Conservation (phyloP, 1,284 basidiomycete species). For the Naganishia sp. region DNA sequence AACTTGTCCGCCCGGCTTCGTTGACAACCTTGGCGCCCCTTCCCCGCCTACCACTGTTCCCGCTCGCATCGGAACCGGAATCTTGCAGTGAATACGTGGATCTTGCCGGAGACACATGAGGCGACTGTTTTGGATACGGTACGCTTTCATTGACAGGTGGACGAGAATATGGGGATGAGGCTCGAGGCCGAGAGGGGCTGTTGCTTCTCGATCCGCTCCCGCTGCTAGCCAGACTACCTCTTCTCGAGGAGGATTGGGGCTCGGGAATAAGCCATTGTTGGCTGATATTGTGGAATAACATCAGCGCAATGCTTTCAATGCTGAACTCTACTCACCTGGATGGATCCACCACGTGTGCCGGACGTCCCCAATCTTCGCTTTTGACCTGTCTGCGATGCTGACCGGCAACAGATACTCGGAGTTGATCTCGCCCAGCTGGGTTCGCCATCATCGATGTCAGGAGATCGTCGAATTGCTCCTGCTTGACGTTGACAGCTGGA, state of each 20-base stretch:
- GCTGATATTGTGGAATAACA: background rate
- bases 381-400: slow-evolving; percentile 35
- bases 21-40: background rate
- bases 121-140: slow-evolving; percentile 22
- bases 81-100: slow-evolving; percentile 16
- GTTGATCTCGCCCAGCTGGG: background rate
- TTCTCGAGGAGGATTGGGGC: slow-evolving; percentile 17
- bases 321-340: slow-evolving; percentile 1
- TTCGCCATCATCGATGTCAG: slow-evolving; percentile 16
- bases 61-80: slow-evolving; percentile 20
- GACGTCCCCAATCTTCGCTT: slow-evolving; percentile 50
- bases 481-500: slow-evolving; percentile 3
- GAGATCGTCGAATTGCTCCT: slow-evolving; percentile 13
- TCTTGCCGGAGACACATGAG: slow-evolving; percentile 17
- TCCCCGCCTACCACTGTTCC: slow-evolving; percentile 15
- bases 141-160: slow-evolving; percentile 17
- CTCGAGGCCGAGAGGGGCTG: slow-evolving; percentile 21
- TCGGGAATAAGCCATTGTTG: slow-evolving; percentile 24
- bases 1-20: background rate
- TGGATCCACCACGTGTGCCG: slow-evolving; percentile 31
- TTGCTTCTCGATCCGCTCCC: slow-evolving; percentile 24
- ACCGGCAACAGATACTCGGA: background rate
- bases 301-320: background rate
- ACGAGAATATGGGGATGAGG: slow-evolving; percentile 19
- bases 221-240: slow-evolving; percentile 15